These are phyloP conservation scores for Saussurea involucrata DNA, from an alignment of 129 eudicot species.

Conservation along the genomic window DNA sequence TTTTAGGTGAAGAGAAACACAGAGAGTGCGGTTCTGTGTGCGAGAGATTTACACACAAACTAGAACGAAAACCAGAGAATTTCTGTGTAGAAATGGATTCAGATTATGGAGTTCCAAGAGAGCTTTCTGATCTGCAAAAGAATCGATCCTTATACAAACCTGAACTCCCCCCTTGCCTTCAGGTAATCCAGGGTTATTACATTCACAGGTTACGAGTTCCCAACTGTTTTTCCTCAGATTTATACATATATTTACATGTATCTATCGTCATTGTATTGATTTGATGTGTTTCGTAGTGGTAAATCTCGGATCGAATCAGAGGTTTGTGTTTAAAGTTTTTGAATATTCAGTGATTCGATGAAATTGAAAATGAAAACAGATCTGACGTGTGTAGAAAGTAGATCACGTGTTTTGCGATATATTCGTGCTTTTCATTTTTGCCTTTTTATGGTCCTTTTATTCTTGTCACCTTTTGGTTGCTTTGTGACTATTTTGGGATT, in stretches of 20 bases:
- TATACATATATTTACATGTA: neutral
- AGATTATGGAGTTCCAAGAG: slow-evolving; percentile 76
- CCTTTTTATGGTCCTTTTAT: neutral
- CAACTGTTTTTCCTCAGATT: slow-evolving; percentile 1
- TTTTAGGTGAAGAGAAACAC: slow-evolving; percentile 19
- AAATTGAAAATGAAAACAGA: slow-evolving; percentile 5
- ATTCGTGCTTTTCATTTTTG: slow-evolving; percentile 15
- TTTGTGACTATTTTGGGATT: slow-evolving; percentile 19
- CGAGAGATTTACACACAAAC: neutral
- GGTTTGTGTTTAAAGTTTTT: slow-evolving; percentile 9
- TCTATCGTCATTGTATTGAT: slow-evolving; percentile 20
- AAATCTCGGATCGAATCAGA: slow-evolving; percentile 18
- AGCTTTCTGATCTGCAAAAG: slow-evolving; percentile 87
- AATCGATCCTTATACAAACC: slow-evolving; percentile 74
- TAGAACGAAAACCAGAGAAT: neutral
- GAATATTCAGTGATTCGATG: slow-evolving; percentile 32
- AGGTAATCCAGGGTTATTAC: slow-evolving; percentile 37
- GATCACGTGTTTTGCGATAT: slow-evolving; percentile 24
- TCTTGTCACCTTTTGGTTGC: slow-evolving; percentile 17
- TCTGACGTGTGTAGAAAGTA: slow-evolving; percentile 22
- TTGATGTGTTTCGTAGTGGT: slow-evolving; percentile 11
- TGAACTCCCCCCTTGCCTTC: slow-evolving; percentile 92
- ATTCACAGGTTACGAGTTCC: neutral
- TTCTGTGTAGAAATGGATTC: slow-evolving; percentile 54
- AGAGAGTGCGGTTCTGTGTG: neutral